phyloP scores from a whole-genome alignment of 768 basidiomycete genomes.

The Dictyophora rubrovolvata region DNA sequence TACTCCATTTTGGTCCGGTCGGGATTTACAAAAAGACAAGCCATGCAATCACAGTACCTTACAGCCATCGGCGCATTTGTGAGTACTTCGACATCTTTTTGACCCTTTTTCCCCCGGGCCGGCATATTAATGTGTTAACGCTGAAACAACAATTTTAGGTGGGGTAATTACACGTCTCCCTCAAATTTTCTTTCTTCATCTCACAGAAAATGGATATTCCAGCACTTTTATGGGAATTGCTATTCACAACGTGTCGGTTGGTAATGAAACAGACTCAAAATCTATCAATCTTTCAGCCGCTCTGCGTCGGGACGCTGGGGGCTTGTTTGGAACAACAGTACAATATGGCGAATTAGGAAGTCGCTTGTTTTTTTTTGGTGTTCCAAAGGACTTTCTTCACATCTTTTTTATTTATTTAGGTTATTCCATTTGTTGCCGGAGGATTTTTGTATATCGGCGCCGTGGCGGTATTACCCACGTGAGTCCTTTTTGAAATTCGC shows the following conservation, averaged over 20 bases:
- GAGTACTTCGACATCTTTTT: slow-evolving; percentile 28
- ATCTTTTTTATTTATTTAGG: slow-evolving; percentile 31
- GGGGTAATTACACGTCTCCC: slow-evolving; percentile 19
- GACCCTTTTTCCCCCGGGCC: slow-evolving; percentile 6
- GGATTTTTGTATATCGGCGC: slow-evolving; percentile 92
- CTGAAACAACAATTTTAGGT: slow-evolving; percentile 16
- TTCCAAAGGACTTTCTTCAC: background rate
- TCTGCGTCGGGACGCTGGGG: slow-evolving; percentile 62
- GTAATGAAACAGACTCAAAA: slow-evolving; percentile 24
- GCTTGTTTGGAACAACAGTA: slow-evolving; percentile 76
- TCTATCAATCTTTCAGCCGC: slow-evolving; percentile 63
- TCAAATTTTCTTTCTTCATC: background rate
- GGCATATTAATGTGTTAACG: slow-evolving; percentile 9
- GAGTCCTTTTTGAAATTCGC: slow-evolving; percentile 24
- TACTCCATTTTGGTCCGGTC: slow-evolving; percentile 88
- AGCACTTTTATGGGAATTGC: slow-evolving; percentile 86
- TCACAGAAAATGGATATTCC: background rate
- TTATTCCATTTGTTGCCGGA: slow-evolving; percentile 83
- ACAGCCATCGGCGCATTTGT: slow-evolving; percentile 91
- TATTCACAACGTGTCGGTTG: slow-evolving; percentile 64
- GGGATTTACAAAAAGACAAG: slow-evolving; percentile 83
- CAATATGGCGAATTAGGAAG: slow-evolving; percentile 72
- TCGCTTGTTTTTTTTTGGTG: slow-evolving; percentile 1
- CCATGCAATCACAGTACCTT: slow-evolving; percentile 88
- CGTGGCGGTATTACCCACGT: slow-evolving; percentile 87